Base-by-base conservation (phyloP, 2,329 filamentous ascomycete genomes). In the Fusarium euwallaceae region DNA sequence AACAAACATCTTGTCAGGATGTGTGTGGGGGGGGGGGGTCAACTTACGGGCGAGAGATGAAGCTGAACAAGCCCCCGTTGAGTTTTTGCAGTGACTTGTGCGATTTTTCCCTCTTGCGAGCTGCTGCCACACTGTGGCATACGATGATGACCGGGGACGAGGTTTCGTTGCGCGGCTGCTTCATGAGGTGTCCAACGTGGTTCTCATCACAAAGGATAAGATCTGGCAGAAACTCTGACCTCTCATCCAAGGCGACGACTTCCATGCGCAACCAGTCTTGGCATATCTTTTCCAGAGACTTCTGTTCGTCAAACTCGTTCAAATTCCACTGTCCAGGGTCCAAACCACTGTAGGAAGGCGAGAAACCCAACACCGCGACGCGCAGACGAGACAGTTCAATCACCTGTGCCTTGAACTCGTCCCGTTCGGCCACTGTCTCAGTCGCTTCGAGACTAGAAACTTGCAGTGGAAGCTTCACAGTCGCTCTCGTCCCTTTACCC, bases 21-120 rank as follows among this genome's bases (percentile, higher is more conserved):
- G 27, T 27, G 27, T 27, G 2, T 22, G 22, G 22, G 22, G 24
- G 24, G 24, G 24, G 6, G 6, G 27, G 27, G 6, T 7, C 12
- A 12, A 80, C 83, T 75, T 63, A 83, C 80, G 84, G 84, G 34
- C 82, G 83, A 6, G 83, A 83, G 22, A 84, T 80, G 34, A 71
- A 84, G 80, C 63, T 85, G 78, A 37, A 82, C 72, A 32, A 81
- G 61, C 20, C 75, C 73, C 67, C 70, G 59, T 48, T 75, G 10
- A 36, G 29, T 65, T 17, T 72, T 65, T 14, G 73, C 59, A 29
- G 75, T 41, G 66, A 76, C 60, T 70, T 76, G 43, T 66, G 77
- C 32, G 66, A 68, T 9, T 72, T 64, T 34, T 73, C 73, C 24
- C 64, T 63, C 24, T 74, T 68, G 17, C 81, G 79, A 6, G 82